These are phyloP conservation scores for Effrenium voratum DNA, from an alignment of 73 alveolate species.

Conservation along the genomic window DNA sequence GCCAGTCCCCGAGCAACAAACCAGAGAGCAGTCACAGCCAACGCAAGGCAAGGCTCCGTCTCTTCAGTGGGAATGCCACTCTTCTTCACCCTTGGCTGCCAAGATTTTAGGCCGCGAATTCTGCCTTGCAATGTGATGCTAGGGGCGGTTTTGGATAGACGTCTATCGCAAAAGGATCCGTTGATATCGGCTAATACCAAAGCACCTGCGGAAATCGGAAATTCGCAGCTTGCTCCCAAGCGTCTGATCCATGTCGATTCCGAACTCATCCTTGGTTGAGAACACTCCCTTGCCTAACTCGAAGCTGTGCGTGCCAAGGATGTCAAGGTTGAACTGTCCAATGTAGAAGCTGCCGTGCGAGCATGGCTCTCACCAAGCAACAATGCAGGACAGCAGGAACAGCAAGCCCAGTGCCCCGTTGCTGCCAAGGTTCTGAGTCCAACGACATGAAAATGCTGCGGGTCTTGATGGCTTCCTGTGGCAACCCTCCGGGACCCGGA, in stretches of 20 bases:
- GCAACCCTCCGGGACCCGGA: not conserved
- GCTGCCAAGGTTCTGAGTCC: constrained; percentile 45
- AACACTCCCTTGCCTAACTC: too few relatives aligned
- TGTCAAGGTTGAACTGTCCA: too few relatives aligned
- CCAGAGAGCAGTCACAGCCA: too few relatives aligned
- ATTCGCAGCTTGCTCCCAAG: not conserved
- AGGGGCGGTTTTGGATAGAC: not conserved
- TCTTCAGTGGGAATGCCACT: constrained; percentile 69
- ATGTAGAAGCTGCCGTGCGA: too few relatives aligned
- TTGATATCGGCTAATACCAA: not conserved
- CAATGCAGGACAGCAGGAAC: too few relatives aligned
- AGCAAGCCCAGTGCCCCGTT: too few relatives aligned
- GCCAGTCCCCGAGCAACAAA: too few relatives aligned
- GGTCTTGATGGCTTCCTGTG: constrained; percentile 88
- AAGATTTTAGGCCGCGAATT: too few relatives aligned
- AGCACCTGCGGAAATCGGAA: not conserved
- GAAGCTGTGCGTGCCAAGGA: too few relatives aligned
- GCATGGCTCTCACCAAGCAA: too few relatives aligned
- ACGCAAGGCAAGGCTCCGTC: constrained; percentile 30
- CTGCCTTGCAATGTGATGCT: too few relatives aligned
- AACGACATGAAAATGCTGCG: constrained; percentile 90
- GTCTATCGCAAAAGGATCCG: not conserved
- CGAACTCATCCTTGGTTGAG: constrained; percentile 64
- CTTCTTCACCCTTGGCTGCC: constrained; percentile 37
- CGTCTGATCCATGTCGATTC: constrained; percentile 64